Percentiles rank a stretch among this genome's conserved stretches.
These are phyloP conservation scores for Strigomonas galati DNA, from an alignment of 208 protist species.

Conservation along the genomic window DNA sequence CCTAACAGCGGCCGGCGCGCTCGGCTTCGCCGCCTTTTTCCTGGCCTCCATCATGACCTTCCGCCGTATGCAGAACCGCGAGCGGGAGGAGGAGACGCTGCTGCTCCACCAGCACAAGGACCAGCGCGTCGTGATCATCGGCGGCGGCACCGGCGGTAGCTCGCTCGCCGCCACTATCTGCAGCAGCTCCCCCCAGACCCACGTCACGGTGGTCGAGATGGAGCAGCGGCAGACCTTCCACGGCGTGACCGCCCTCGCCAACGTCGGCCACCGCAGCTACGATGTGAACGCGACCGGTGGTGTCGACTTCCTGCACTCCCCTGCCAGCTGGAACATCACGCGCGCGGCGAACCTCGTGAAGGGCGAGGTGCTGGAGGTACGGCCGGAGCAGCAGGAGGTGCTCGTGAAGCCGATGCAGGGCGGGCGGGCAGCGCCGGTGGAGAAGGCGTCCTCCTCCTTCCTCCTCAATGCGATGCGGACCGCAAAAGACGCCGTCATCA, in stretches of 20 bases:
- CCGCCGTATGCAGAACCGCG: constrained; percentile 38
- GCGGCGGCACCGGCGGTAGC: constrained; percentile 57
- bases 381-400: constrained; percentile 44
- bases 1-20: constrained; percentile 23
- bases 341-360: constrained; percentile 64
- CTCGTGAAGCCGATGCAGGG: constrained; percentile 12
- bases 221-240: constrained; percentile 60
- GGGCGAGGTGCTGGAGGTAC: constrained; percentile 54
- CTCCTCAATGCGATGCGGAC: background rate
- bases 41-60: constrained; percentile 32
- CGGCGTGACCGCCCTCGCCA: constrained; percentile 57
- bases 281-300: constrained; percentile 74
- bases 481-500: background rate
- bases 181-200: constrained; percentile 39
- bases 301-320: constrained; percentile 62
- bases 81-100: constrained; percentile 28
- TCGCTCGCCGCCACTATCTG: constrained; percentile 59
- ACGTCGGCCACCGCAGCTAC: constrained; percentile 87
- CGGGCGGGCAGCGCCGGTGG: background rate
- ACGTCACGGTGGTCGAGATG: constrained; percentile 80
- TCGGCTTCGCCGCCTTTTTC: constrained; percentile 3
- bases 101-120: constrained; percentile 30
- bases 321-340: constrained; percentile 76
- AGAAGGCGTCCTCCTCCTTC: background rate
- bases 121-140: constrained; percentile 73